These are phyloP conservation scores for Claviceps sp. DNA, from an alignment of 2,329 filamentous ascomycete genomes.

Conservation along the genomic window DNA sequence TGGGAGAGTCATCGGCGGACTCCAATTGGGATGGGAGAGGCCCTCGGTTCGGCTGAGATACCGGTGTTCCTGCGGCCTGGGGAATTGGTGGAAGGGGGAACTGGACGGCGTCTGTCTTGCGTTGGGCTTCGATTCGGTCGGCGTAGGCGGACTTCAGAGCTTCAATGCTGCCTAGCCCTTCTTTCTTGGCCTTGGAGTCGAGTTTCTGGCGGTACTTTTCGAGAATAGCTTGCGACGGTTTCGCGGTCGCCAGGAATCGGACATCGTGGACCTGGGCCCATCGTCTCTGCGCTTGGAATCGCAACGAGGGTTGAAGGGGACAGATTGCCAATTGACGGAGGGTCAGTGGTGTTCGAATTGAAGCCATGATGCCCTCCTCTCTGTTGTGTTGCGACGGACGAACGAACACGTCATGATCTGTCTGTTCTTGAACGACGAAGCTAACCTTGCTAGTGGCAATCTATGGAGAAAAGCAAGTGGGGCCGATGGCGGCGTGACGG, in stretches of 20 bases:
- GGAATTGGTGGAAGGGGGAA: conserved; percentile 23
- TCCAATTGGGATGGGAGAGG: conserved; percentile 13
- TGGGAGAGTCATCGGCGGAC: conserved; percentile 13
- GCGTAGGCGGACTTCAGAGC: conserved; percentile 72
- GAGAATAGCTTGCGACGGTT: conserved; percentile 50
- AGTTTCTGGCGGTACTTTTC: conserved; percentile 87
- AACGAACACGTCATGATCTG: no score
- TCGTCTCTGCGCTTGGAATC: conserved; percentile 48
- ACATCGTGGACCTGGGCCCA: conserved; percentile 91
- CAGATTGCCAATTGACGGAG: conserved; percentile 32
- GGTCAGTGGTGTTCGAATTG: conserved; percentile 27
- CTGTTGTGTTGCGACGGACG: neutral
- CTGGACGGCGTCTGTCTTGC: conserved; percentile 50
- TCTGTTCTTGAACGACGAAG: no score
- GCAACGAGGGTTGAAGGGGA: conserved; percentile 19
- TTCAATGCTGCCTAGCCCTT: conserved; percentile 57
- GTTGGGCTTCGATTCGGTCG: conserved; percentile 64
- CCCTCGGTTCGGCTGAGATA: conserved; percentile 22
- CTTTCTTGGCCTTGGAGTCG: conserved; percentile 61
- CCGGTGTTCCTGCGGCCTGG: conserved; percentile 22
- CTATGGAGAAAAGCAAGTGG: no score
- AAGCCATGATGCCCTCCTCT: conserved; percentile 29
- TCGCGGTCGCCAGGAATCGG: conserved; percentile 74
- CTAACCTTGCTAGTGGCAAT: no score
- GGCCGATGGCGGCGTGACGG: neutral